These are phyloP conservation scores for Alternaria metachromatica DNA, from an alignment of 2,329 filamentous ascomycete species.

Conservation along the genomic window DNA sequence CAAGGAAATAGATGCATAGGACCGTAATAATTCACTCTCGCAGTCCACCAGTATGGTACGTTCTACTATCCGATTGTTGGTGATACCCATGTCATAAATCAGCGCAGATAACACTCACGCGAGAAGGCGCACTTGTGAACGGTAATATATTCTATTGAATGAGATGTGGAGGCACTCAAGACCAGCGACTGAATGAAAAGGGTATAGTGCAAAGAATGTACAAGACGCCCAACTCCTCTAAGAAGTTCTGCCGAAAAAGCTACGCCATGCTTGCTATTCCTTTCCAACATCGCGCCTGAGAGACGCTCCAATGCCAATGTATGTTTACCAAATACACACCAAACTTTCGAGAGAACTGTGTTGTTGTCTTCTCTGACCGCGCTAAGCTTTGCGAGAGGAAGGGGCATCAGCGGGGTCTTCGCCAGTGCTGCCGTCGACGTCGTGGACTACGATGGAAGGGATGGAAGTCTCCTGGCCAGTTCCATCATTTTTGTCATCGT, in stretches of 20 bases:
- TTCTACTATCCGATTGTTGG: too few relatives aligned
- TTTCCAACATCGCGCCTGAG: not conserved
- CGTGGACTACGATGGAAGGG: not conserved
- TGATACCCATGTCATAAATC: too few relatives aligned
- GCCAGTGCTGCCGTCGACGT: not conserved
- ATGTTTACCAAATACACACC: rapidly evolving
- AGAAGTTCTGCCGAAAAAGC: not conserved
- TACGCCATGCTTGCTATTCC: not conserved
- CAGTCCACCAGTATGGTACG: too few relatives aligned
- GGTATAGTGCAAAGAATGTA: not conserved
- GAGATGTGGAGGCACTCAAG: not conserved
- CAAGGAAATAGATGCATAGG: not conserved
- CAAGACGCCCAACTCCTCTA: not conserved
- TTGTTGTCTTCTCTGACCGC: not conserved
- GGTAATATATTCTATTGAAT: not conserved
- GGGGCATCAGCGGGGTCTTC: not conserved
- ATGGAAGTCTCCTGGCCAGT: not conserved
- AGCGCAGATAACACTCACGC: too few relatives aligned
- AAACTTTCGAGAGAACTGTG: not conserved
- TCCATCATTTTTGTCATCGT: not conserved
- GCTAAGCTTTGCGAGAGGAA: not conserved
- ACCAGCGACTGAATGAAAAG: too few relatives aligned
- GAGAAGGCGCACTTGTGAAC: not conserved
- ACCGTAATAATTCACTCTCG: not conserved
- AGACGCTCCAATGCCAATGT: not conserved